Evolutionary conservation across 768 basidiomycete species (phyloP).

Genomic region (Hygrophoropsis aurantiaca): DNA sequence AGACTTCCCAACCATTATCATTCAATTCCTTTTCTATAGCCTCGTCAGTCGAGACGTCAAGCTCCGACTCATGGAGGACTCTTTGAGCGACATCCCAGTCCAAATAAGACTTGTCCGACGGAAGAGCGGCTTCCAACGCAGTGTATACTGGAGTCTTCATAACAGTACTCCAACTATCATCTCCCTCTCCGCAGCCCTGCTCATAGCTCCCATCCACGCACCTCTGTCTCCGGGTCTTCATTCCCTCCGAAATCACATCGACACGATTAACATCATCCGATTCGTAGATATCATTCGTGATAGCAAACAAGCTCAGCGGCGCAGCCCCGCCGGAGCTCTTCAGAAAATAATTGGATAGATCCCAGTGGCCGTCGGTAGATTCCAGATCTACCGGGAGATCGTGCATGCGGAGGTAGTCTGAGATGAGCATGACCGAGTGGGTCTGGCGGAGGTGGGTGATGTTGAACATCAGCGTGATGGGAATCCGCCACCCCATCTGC

Average conservation of each 20-base stretch:
- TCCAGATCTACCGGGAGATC: conserved; percentile 32
- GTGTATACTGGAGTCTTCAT: conserved; percentile 13
- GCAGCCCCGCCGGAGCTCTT: conserved; percentile 11
- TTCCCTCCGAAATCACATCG: conserved; percentile 31
- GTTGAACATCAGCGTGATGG: conserved; percentile 42
- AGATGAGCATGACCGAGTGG: conserved; percentile 37
- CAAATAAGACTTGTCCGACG: conserved; percentile 14
- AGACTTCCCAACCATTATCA: conserved; percentile 39
- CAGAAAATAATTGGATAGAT: conserved; percentile 32
- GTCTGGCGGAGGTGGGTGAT: conserved; percentile 35
- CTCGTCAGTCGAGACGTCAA: conserved; percentile 23
- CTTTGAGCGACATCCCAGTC: conserved; percentile 22
- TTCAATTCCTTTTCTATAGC: conserved; percentile 31
- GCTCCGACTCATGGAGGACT: conserved; percentile 18
- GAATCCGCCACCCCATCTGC: conserved; percentile 36
- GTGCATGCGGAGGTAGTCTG: conserved; percentile 44
- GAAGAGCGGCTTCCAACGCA: conserved; percentile 16
- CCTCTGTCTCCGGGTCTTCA: conserved; percentile 33
- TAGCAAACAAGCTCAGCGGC: conserved; percentile 27
- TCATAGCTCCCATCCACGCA: conserved; percentile 10
- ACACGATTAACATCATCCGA: conserved; percentile 32
- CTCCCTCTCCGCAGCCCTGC: background rate
- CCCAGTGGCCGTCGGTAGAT: conserved; percentile 38
- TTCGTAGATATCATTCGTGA: conserved; percentile 41
- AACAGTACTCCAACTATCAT: conserved; percentile 10